Percentiles rank a stretch among this genome's conserved stretches.
Conservation (phyloP, 75 land plant genomes). For the Sequoia sempervirens region DNA sequence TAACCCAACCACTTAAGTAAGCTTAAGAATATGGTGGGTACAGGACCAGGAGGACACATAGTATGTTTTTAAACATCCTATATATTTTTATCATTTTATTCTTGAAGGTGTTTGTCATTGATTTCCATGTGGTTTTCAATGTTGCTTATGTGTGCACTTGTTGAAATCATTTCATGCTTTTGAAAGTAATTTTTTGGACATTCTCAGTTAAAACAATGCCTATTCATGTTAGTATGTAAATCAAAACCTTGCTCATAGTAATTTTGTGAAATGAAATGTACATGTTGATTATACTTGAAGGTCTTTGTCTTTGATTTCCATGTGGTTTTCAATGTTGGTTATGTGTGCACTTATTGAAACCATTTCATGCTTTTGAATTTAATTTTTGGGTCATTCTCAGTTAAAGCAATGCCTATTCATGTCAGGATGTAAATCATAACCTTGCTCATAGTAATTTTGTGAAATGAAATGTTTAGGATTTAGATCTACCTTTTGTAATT, state of each 20-base stretch:
- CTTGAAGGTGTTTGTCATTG: neutral
- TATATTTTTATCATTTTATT: neutral
- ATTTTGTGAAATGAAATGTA: neutral
- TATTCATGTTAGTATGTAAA: neutral
- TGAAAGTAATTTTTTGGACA: neutral
- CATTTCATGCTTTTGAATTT: neutral
- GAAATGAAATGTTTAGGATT: neutral
- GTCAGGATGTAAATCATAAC: constrained; percentile 6
- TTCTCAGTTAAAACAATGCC: neutral
- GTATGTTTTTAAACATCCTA: neutral
- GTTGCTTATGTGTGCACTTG: neutral
- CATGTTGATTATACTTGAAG: neutral
- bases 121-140: neutral
- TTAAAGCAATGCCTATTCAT: neutral
- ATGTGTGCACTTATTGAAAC: neutral
- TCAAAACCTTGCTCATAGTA: neutral
- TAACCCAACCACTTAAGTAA: no score
- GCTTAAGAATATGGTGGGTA: no score
- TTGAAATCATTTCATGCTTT: neutral
- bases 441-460: neutral
- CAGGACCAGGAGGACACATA: no score
- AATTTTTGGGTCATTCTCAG: neutral
- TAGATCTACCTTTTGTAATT: neutral
- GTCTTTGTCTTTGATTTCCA: neutral
- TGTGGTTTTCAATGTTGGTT: neutral